phyloP scores from a whole-genome alignment of 345 rosid genomes.

The Excoecaria agallocha region DNA sequence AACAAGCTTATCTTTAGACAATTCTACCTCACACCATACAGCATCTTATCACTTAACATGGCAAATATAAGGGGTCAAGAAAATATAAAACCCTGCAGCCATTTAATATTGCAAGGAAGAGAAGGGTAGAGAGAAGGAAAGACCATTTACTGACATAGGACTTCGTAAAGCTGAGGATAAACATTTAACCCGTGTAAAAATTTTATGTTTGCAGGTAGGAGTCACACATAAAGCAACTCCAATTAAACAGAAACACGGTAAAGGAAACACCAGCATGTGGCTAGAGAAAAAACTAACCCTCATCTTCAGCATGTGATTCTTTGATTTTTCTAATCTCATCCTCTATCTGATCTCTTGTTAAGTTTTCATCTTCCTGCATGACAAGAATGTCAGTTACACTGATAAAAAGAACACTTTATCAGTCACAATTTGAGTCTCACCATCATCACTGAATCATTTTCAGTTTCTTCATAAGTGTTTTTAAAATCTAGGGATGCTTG shows the following conservation, averaged over 20 bases:
- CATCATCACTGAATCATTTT: constrained; percentile 75
- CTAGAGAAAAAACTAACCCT: constrained; percentile 48
- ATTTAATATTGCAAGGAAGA: not conserved
- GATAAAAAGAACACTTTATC: not conserved
- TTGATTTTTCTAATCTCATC: constrained; percentile 74
- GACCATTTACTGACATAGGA: not conserved
- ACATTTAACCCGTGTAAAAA: not conserved
- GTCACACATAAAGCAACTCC: not conserved
- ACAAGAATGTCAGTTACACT: constrained; percentile 1
- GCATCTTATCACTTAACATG: not conserved
- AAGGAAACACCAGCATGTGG: not conserved
- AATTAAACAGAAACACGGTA: not conserved
- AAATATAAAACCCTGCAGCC: not conserved
- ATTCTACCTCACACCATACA: not conserved
- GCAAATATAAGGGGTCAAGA: no score
- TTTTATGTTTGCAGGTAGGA: not conserved
- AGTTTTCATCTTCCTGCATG: constrained; percentile 73
- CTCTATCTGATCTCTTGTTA: constrained; percentile 79
- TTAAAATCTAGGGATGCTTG: constrained; percentile 53
- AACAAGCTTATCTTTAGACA: not conserved
- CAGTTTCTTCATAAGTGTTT: constrained; percentile 79
- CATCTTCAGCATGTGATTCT: constrained; percentile 87
- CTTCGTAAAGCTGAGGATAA: not conserved
- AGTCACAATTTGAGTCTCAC: constrained; percentile 30
- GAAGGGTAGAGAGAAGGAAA: not conserved